Base-by-base conservation (phyloP, 2,329 filamentous ascomycete genomes). In the Ceratocystis cacaofunesta region DNA sequence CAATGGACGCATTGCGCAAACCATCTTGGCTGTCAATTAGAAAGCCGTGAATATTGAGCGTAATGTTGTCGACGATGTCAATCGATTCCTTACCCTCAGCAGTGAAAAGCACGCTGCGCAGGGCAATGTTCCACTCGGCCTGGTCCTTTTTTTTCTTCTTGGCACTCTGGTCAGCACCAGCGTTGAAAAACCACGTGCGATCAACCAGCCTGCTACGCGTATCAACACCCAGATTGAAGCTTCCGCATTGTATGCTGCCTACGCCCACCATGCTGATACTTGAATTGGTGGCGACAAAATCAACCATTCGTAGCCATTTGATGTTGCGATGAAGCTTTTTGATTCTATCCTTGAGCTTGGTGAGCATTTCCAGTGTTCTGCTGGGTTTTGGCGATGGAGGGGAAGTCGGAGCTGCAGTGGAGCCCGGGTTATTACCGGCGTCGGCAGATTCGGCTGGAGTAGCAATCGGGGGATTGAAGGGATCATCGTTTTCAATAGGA, bases 121-220 rank as follows among this genome's bases (percentile, higher is more conserved):
- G 76, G 6, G 88, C 88, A 71, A 95, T 82, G 69, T 95, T 92
- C 92, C 95, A 99, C 78, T 99, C 95, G 1, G 92, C 92, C 48
- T 94, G 91, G 60, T 83, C 73, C 48, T 52, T n/a, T 36, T 58
- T 58, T 36, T 58, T 58, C 55, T 76, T 81, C 63, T 75, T 81
- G 70, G 88, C 85, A 62, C 84, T 72, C 15, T 74, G 75, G 41
- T 74, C 74, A 30, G 80, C 79, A 55, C 80, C 80, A 69, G 83
- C 79, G 69, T 85, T 79, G 75, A 96, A 96, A 71, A 95, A 86
- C 57, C 91, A 88, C 67, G 90, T 90, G 65, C 91, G 85, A 72
- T 96, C 92, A 36, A 96, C 90, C 75, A 92, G 92, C 76, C 95
- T 95, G 68, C 85, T 86, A 70, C 95, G 81, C 5, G 94, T 97